Conservation (phyloP, 768 basidiomycete genomes). For the Amanita molliuscula region DNA sequence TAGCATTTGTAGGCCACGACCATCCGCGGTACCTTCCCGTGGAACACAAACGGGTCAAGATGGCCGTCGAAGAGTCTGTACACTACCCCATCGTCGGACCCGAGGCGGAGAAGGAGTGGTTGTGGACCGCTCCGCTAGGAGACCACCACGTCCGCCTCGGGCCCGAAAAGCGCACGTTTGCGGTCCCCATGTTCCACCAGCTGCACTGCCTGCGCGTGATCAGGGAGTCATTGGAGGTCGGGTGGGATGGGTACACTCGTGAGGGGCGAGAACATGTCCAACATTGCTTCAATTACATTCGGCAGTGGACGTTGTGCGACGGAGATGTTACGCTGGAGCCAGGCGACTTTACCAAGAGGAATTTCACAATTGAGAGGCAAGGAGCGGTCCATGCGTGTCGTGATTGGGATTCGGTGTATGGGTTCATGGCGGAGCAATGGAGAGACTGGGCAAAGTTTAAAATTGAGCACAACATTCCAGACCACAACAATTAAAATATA, state of each 20-base stretch:
- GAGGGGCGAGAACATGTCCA: conserved; percentile 16
- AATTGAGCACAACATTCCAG: conserved; percentile 15
- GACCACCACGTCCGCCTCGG: conserved; percentile 18
- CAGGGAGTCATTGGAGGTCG: conserved; percentile 16
- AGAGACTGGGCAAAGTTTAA: conserved; percentile 20
- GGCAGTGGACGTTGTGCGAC: conserved; percentile 33
- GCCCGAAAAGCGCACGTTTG: conserved; percentile 20
- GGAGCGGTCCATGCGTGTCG: conserved; percentile 29
- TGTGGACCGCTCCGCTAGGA: conserved; percentile 18
- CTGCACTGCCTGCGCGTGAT: conserved; percentile 32
- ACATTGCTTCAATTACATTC: conserved; percentile 41
- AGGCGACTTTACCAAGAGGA: conserved; percentile 24
- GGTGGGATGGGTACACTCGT: conserved; percentile 9
- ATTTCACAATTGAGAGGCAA: conserved; percentile 23
- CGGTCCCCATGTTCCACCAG: conserved; percentile 34
- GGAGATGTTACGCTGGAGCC: conserved; percentile 40
- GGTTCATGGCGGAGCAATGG: conserved; percentile 23
- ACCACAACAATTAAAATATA: conserved; percentile 6
- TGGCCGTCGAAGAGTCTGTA: conserved; percentile 18
- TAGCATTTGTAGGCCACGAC: conserved; percentile 19
- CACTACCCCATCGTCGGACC: conserved; percentile 18
- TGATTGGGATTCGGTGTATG: conserved; percentile 29
- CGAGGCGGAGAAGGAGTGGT: conserved; percentile 19
- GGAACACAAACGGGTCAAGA: conserved; percentile 16
- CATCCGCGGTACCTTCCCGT: conserved; percentile 19